A percentile compares a stretch with the other conserved stretches of the same genome.
phyloP scores from a whole-genome alignment of 495 filamentous ascomycete species.

The Aspergillus cristatus region DNA sequence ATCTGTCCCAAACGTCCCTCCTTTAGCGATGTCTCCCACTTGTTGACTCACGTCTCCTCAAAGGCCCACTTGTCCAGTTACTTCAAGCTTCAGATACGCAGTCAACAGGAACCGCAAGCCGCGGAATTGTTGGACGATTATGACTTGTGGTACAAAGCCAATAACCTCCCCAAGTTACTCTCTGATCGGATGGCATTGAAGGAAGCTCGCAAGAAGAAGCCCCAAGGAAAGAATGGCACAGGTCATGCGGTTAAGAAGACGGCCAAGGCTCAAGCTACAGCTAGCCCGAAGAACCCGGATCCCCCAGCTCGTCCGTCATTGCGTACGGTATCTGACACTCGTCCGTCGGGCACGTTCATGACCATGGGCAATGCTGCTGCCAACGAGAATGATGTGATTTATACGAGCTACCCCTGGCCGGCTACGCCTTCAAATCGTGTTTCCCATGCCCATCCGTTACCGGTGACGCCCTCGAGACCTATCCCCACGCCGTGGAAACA shows the following conservation, averaged over 20 bases:
- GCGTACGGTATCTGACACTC: constrained; percentile 24
- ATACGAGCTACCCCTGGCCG: constrained; percentile 1
- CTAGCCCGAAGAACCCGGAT: background rate
- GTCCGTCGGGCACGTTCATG: constrained; percentile 15
- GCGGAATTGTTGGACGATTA: constrained; percentile 46
- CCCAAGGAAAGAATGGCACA: constrained; percentile 9
- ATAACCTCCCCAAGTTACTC: constrained; percentile 57
- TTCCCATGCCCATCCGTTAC: background rate
- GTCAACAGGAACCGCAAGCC: constrained; percentile 45
- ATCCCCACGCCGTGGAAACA: constrained; percentile 8
- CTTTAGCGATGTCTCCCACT: constrained; percentile 83
- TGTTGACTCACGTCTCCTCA: constrained; percentile 79
- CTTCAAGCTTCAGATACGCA: constrained; percentile 61
- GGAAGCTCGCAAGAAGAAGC: constrained; percentile 48
- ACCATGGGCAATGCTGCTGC: constrained; percentile 1
- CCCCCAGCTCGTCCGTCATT: background rate
- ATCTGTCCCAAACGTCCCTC: constrained; percentile 67
- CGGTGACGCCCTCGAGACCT: background rate
- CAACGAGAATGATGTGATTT: constrained; percentile 1
- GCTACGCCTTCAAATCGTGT: constrained; percentile 1
- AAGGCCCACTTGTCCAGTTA: constrained; percentile 73
- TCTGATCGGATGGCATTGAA: constrained; percentile 63
- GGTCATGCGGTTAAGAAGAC: constrained; percentile 3
- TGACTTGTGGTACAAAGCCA: constrained; percentile 58
- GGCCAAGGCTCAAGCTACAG: constrained; percentile 2